These are phyloP conservation scores for Wickerhamomyces subpelliculosus DNA, from an alignment of 805 yeast genomes.

Conservation along the genomic window DNA sequence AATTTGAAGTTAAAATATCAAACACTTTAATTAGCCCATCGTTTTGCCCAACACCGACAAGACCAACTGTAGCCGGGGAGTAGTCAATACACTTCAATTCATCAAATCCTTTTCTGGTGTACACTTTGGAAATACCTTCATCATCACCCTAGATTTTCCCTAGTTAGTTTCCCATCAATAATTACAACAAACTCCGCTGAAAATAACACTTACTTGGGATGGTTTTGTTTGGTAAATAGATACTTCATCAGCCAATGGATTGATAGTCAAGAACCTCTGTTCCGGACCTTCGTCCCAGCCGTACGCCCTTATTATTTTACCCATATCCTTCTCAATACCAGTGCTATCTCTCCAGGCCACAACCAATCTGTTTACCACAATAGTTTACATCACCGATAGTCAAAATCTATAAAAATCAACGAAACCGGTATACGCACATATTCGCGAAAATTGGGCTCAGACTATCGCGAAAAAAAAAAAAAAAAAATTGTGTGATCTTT, in stretches of 20 bases:
- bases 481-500: too few species aligned
- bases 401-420: too few species aligned
- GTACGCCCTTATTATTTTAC: constrained; percentile 18
- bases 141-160: constrained; percentile 25
- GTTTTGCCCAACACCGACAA: constrained; percentile 67
- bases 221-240: constrained; percentile 52
- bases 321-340: constrained; percentile 11
- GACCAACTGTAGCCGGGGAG: constrained; percentile 46
- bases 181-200: not conserved
- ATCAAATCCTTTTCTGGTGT: constrained; percentile 56
- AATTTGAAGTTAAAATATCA: constrained; percentile 39
- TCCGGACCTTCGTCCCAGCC: constrained; percentile 20
- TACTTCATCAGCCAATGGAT: constrained; percentile 78
- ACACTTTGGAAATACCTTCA: constrained; percentile 45
- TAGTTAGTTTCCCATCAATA: not conserved
- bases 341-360: not conserved
- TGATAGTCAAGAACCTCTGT: constrained; percentile 25
- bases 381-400: too few species aligned
- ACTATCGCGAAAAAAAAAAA: too few species aligned
- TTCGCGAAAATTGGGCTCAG: too few species aligned
- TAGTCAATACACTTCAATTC: constrained; percentile 62
- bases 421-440: too few species aligned
- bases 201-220: constrained; percentile 14
- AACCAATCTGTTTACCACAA: too few species aligned
- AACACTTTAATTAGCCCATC: constrained; percentile 61